Evolutionary conservation across 805 yeast species (phyloP), one percentile per base, ranked within the genome.

Genomic region (Candida bentonensis): DNA sequence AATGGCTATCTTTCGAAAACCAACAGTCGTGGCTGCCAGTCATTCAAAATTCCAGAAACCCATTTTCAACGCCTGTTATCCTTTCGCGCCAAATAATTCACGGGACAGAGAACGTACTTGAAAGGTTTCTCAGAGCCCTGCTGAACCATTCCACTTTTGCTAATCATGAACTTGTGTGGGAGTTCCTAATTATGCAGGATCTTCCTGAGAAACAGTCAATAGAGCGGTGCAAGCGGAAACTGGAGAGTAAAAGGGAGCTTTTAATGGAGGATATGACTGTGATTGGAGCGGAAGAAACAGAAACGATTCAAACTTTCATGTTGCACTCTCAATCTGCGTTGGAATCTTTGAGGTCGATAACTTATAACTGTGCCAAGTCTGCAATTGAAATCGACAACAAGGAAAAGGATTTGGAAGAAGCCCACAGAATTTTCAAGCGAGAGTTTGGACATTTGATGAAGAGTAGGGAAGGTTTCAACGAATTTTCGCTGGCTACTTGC

Each of bases 81-180:
- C 53, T 59, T 15, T 53, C 64, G 1, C 49, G 63, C 7, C 51
- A 57, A 25, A 49, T 57, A 9, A 49, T 53, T 47, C 49, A 61
- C 22, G 63, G 70, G 22, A 58, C 74, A 27, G 57, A 77, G 21
- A 67, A 68, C 22, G 61, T 63, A 25, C 49, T 80, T 30, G 79
- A 79, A 48, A 47, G 69, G 5, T 61, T 77, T 25, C 54, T 82
- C 15, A 59, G 67, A 17, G 56, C 66, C n/a, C 47, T 77, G 4
- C 47, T 61, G 5, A 56, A 62, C 36, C 74, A 64, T 49, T 62
- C 63, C 9, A 55, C 62, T 3, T 53, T 64, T 20, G 42, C 55
- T 4, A 53, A 59, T 2, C 65, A 67, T 49, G 69, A 62, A 27
- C 49, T 67, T 3, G 30, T 72, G 7, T 66, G 72, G 70, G 69